Percentiles rank a stretch among this genome's conserved stretches.
phyloP scores from a whole-genome alignment of 768 basidiomycete species.

The Omphalotus guepiniiformis region DNA sequence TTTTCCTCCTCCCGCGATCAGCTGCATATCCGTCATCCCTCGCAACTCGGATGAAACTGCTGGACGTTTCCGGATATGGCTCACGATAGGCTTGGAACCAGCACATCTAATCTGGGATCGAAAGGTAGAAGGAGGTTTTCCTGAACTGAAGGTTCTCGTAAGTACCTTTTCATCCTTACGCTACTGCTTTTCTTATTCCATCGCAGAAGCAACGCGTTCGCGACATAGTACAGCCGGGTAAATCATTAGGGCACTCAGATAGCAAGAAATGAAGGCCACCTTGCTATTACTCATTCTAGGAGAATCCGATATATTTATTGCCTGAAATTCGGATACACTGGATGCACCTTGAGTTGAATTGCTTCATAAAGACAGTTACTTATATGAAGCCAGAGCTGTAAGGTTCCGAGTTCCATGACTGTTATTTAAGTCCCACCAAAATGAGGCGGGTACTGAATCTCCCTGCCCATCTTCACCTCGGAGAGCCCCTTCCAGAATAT shows the following conservation, averaged over 20 bases:
- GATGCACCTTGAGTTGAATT: too few species aligned
- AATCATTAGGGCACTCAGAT: constrained; percentile 88
- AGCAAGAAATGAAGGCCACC: too few species aligned
- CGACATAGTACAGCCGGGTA: constrained; percentile 76
- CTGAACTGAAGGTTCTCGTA: constrained; percentile 82
- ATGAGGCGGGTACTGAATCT: too few species aligned
- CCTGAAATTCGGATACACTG: too few species aligned
- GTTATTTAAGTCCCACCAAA: too few species aligned
- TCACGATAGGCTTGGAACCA: constrained; percentile 33
- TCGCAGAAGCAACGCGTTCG: constrained; percentile 84
- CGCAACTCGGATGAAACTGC: constrained; percentile 77
- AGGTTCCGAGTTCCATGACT: too few species aligned
- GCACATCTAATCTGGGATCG: constrained; percentile 75
- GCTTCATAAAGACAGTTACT: too few species aligned
- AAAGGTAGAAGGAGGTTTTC: constrained; percentile 88
- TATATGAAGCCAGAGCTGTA: too few species aligned
- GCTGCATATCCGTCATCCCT: constrained; percentile 68
- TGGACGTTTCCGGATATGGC: constrained; percentile 90
- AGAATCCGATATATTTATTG: too few species aligned
- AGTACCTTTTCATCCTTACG: constrained; percentile 23
- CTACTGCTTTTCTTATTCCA: constrained; percentile 1
- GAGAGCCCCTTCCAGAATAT: too few species aligned
- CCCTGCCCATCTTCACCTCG: too few species aligned
- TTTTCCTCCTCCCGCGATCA: constrained; percentile 75
- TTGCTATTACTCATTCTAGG: too few species aligned